Conservation (phyloP, 2,329 filamentous ascomycete species). For the Thelonectria discophora region DNA sequence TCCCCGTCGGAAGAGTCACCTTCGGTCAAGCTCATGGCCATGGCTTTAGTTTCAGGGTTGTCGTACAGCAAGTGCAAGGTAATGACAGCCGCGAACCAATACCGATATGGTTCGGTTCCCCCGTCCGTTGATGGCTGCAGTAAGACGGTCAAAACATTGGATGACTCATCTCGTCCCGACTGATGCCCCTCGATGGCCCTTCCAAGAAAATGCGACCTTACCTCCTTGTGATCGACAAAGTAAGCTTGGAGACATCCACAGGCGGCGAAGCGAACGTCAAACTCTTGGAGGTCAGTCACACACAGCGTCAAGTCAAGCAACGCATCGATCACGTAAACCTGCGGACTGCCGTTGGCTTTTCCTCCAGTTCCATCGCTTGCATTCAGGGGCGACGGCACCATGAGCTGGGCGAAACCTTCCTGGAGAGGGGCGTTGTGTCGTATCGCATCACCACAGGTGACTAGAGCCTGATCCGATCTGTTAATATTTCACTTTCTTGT, state of each 20-base stretch:
- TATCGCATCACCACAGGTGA: constrained; percentile 88
- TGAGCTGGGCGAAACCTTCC: constrained; percentile 87
- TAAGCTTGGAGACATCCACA: constrained; percentile 95
- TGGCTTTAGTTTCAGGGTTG: constrained; percentile 78
- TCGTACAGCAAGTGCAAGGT: constrained; percentile 87
- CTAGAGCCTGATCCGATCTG: constrained; percentile 68
- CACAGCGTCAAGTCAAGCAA: constrained; percentile 84
- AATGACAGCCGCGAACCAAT: constrained; percentile 89
- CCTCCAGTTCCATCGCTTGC: constrained; percentile 47
- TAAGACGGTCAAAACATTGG: constrained; percentile 87
- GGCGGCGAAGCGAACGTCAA: constrained; percentile 84
- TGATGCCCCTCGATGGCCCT: constrained; percentile 89
- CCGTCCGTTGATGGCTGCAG: constrained; percentile 71
- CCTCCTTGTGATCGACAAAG: constrained; percentile 81
- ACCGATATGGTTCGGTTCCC: constrained; percentile 82
- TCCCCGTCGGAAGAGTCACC: constrained; percentile 90
- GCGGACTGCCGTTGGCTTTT: constrained; percentile 61
- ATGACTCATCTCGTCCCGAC: constrained; percentile 79
- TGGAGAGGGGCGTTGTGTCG: constrained; percentile 81
- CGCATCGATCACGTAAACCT: constrained; percentile 92
- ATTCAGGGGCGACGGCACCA: constrained; percentile 71
- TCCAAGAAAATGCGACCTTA: constrained; percentile 84
- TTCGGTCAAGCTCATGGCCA: constrained; percentile 84
- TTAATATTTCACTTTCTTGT: constrained; percentile 22
- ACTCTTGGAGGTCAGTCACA: constrained; percentile 70